Evolutionary conservation across 2,329 filamentous ascomycete species (phyloP).

Genomic region (Xylogone sp.): DNA sequence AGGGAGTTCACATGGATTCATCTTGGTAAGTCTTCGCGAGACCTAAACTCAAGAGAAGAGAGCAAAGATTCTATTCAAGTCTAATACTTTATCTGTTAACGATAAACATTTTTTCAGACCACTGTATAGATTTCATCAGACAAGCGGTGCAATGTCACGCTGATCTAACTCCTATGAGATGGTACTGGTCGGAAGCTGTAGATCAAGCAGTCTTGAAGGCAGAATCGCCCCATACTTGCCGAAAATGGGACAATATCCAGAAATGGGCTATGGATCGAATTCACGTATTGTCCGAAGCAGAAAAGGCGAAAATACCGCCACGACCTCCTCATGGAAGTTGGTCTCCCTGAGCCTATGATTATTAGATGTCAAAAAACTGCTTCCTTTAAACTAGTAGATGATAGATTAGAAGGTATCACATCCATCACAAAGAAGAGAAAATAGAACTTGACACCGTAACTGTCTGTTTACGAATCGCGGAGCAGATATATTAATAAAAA

Average conservation of each 20-base stretch:
- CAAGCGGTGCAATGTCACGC: conserved; percentile 1
- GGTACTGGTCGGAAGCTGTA: neutral
- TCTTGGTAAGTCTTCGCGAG: conserved; percentile 1
- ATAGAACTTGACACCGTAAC: too few species aligned
- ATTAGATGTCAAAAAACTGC: too few species aligned
- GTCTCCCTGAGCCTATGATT: too few species aligned
- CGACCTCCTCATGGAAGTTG: too few species aligned
- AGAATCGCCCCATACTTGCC: neutral
- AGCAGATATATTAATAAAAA: too few species aligned
- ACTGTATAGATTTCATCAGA: conserved; percentile 1
- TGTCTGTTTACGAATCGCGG: too few species aligned
- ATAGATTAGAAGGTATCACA: too few species aligned
- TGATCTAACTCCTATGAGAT: neutral
- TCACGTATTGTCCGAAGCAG: too few species aligned
- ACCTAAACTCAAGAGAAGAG: too few species aligned
- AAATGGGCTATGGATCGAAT: neutral
- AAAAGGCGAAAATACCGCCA: too few species aligned
- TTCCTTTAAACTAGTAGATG: too few species aligned
- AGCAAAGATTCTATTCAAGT: neutral
- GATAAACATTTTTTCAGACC: neutral
- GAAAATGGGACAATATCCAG: conserved; percentile 1
- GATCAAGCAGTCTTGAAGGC: neutral
- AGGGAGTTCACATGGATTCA: neutral
- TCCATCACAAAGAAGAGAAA: too few species aligned
- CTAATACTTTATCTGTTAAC: neutral